Percentiles rank a stretch among this genome's conserved stretches.
Conservation (phyloP, 176 grass and related monocot genomes). For the Hyparrhenia diplandra region DNA sequence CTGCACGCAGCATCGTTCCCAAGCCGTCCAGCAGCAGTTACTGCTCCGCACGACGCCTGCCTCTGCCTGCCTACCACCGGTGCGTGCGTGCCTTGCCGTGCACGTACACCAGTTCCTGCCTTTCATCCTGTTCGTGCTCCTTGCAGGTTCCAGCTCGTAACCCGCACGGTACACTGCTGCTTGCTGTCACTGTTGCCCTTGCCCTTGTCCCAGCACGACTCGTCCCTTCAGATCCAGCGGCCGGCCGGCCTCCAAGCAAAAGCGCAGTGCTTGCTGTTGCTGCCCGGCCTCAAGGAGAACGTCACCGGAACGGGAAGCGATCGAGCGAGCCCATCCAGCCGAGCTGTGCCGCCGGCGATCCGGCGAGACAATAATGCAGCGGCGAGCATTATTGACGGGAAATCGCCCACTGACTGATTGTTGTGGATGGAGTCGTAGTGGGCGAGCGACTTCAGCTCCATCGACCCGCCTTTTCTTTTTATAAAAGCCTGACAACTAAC, state of each 20-base stretch:
- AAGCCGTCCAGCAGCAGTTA: conserved; percentile 21
- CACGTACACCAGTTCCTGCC: not conserved
- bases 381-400: conserved; percentile 27
- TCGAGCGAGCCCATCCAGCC: not conserved
- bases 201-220: not conserved
- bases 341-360: not conserved
- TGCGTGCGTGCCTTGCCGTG: not conserved
- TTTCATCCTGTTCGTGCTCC: not conserved
- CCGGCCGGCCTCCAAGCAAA: not conserved
- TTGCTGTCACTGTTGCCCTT: not conserved
- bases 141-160: not conserved
- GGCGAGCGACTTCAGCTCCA: conserved; percentile 18
- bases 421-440: conserved; percentile 28
- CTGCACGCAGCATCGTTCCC: not conserved
- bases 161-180: not conserved
- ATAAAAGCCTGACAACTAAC: conserved; percentile 40
- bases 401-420: conserved; percentile 29
- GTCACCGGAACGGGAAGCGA: not conserved
- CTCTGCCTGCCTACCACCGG: not conserved
- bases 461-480: not conserved
- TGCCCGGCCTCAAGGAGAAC: not conserved
- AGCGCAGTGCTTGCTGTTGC: not conserved
- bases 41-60: conserved; percentile 29
- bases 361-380: conserved; percentile 32
- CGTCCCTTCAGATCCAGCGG: not conserved